Evolutionary conservation across 306 rosid genomes (phyloP), one percentile per base, ranked within the genome.

Genomic region (Corylus heterophylla): DNA sequence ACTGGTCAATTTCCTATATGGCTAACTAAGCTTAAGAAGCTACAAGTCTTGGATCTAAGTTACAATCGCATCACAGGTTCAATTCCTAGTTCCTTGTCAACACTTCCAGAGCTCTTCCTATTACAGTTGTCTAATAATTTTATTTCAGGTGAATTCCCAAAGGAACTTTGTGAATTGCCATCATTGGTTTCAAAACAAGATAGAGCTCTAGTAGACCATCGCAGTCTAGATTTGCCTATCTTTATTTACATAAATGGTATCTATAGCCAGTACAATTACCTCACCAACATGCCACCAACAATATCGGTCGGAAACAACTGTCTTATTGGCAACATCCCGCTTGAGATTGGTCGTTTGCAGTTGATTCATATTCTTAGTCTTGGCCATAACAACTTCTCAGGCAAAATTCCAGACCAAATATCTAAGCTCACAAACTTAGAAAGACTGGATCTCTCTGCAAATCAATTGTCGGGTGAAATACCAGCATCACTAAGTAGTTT

Each of bases 401-500:
- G 71, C 6, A 29, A 42, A 5, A 71, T 78, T 44, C 73, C 77
- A 2, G 63, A 71, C 35, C n/a, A 79, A 50, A 61, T 79, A 17
- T 72, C 77, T 7, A 4, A 59, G 12, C 52, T 79, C 39, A 72
- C 54, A 17, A 49, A 59, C 77, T 61, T 79, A 68, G 82, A 71
- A 49, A 5, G 7, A 0, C 25, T 79, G 44, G 12, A 58, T 4
- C 82, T 79, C 17, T 12, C 77, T 4, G 0, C 11, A 35, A 79
- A 79, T 9, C 59, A 61, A 1, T 79, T 79, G 63, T 72, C 71
- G 2, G 82, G 82, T 16, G 14, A 62, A 4, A 31, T 79, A 18
- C 82, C 82, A 7, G 2, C 39, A 12, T 22, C 73, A 35, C 5
- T 61, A 4, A 17, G 35, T 14, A 59, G 6, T 8, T 48, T 79